Evolutionary conservation across 345 rosid genomes (phyloP).

Genomic region (Odontarrhena argentea): DNA sequence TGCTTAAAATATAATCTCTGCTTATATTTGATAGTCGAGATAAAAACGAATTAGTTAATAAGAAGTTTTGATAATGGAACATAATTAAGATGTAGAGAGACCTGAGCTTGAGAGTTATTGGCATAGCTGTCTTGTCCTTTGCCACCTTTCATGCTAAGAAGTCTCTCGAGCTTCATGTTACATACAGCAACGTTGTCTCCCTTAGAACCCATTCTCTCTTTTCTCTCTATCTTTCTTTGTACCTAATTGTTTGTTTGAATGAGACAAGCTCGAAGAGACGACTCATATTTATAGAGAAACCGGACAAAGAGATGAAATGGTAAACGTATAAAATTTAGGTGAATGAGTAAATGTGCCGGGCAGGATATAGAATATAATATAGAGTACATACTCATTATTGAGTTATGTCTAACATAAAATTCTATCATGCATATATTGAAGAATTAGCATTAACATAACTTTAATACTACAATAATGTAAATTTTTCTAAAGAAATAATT

Average conservation of each 20-base stretch:
- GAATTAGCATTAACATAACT: too few species aligned
- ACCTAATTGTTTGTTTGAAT: slow-evolving; percentile 25
- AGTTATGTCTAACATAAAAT: too few species aligned
- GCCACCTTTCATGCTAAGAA: slow-evolving; percentile 96
- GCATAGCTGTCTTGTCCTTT: slow-evolving; percentile 91
- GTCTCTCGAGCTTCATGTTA: slow-evolving; percentile 71
- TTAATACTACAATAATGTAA: too few species aligned
- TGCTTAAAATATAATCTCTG: slow-evolving; percentile 13
- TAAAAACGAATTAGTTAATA: neutral
- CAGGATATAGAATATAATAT: too few species aligned
- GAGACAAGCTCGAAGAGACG: slow-evolving; percentile 26
- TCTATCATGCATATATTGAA: too few species aligned
- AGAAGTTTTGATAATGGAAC: neutral
- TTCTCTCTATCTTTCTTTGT: slow-evolving; percentile 1
- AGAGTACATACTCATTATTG: too few species aligned
- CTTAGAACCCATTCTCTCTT: slow-evolving; percentile 50
- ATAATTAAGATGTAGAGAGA: slow-evolving; percentile 26
- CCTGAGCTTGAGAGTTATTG: slow-evolving; percentile 98
- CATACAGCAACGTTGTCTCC: slow-evolving; percentile 67
- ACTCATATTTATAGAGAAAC: slow-evolving; percentile 33
- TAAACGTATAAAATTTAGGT: slow-evolving; percentile 21
- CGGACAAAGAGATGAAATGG: slow-evolving; percentile 30
- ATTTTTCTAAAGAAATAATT: too few species aligned
- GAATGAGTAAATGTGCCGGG: slow-evolving; percentile 39
- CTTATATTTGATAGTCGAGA: neutral